These are phyloP conservation scores for Solanum etuberosum DNA, from an alignment of 257 asterid species.

Conservation along the genomic window DNA sequence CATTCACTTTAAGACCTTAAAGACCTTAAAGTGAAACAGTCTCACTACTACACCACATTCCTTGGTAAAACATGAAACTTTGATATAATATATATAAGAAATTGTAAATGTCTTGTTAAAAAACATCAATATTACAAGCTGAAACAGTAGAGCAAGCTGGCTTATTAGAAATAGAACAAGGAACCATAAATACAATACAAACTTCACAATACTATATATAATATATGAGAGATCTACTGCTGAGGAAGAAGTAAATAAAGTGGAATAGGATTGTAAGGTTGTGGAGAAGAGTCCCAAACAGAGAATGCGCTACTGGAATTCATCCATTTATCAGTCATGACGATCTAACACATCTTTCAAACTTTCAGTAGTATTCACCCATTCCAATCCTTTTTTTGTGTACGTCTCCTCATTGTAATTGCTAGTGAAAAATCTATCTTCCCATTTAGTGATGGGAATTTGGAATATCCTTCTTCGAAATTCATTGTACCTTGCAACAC, in stretches of 20 bases:
- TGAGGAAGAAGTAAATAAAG: not conserved
- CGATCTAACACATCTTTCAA: slow-evolving; percentile 45
- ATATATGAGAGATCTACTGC: not conserved
- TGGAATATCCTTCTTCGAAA: slow-evolving; percentile 31
- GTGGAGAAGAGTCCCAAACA: slow-evolving; percentile 48
- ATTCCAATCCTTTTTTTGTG: slow-evolving; percentile 46
- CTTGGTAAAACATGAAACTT: no score
- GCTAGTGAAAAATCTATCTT: slow-evolving; percentile 48
- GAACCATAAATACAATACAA: no score
- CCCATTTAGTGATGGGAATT: slow-evolving; percentile 56
- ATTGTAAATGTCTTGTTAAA: no score
- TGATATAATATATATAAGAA: no score
- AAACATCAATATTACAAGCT: no score
- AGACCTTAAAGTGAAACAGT: no score
- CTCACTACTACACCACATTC: no score
- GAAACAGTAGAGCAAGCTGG: no score
- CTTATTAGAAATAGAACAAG: no score
- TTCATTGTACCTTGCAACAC: slow-evolving; percentile 53
- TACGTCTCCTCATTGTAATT: slow-evolving; percentile 46
- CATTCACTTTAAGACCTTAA: no score
- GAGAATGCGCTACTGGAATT: slow-evolving; percentile 51
- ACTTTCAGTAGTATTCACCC: slow-evolving; percentile 58
- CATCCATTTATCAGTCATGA: slow-evolving; percentile 49
- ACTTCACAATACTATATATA: no score
- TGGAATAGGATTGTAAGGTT: slow-evolving; percentile 19